These are phyloP conservation scores for Puccinia novopanici DNA, from an alignment of 1,284 basidiomycete species.

Conservation along the genomic window DNA sequence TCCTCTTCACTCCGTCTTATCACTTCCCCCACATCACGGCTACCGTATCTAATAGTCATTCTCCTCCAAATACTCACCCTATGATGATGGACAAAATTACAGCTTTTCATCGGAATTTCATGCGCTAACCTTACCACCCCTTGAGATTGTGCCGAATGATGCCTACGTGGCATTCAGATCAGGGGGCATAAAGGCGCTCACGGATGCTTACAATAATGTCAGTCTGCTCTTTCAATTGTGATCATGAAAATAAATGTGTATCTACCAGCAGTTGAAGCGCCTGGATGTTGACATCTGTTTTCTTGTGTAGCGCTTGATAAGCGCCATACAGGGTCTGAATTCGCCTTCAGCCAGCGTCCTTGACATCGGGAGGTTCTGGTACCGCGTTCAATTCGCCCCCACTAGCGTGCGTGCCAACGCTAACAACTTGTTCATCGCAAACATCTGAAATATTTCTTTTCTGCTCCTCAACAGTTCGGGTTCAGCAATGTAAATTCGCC, in stretches of 20 bases:
- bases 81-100: too few species aligned
- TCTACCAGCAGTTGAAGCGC: neutral
- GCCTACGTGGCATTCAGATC: neutral
- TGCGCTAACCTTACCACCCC: conserved; percentile 34
- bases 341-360: conserved; percentile 30
- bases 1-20: neutral
- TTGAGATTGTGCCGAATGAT: conserved; percentile 32
- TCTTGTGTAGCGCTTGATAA: conserved; percentile 22
- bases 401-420: neutral
- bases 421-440: neutral
- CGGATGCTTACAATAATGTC: conserved; percentile 34
- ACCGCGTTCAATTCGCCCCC: conserved; percentile 1
- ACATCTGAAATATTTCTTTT: neutral
- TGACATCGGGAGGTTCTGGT: conserved; percentile 26
- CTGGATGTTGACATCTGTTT: neutral
- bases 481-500: conserved; percentile 7
- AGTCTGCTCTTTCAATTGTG: neutral
- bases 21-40: neutral
- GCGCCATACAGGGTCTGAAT: conserved; percentile 23
- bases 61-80: too few species aligned
- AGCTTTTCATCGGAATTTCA: conserved; percentile 24
- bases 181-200: conserved; percentile 17
- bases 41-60: too few species aligned
- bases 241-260: neutral
- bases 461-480: conserved; percentile 21